Base-by-base conservation (phyloP, 2,329 filamentous ascomycete species). In the Annulohypoxylon truncatum region DNA sequence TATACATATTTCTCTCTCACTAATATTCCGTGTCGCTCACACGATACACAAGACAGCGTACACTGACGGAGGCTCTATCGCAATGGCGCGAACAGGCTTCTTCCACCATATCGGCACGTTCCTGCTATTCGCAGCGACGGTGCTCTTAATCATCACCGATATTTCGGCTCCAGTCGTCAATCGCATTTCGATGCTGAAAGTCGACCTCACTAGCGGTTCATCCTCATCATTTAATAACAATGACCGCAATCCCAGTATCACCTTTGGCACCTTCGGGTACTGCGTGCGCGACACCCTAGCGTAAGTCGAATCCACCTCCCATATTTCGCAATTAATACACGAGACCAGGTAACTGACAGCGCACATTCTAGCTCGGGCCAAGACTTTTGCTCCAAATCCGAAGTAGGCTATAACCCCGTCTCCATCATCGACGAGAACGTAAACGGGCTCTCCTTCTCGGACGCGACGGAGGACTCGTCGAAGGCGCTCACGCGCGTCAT, bases 201-300 rank as follows among this genome's bases (percentile, higher is more conserved):
- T 84, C 33, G 76, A 75, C 26, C 74, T 77, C 26, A 79, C 80
- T 69, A 64, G 69, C 10, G 73, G 74, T 38, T 7, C 35, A 64
- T 38, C 46, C 12, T 56, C 53, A 38, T 38, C 35, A 38, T 38
- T 38, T n/a, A 38, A 15, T 15, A 38, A 38, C 10, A 9, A 24
- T 44, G 42, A 69, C 15, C 48, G 63, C 18, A 56, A 65, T 53
- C 73, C 77, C 62, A 61, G 65, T 72, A 56, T 77, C 8, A 75
- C 74, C 5, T 84, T 84, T 65, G 83, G 83, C 20, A 82, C 80
- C 4, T 84, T 83, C 66, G 83, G 83, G 6, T 81, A 80, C 70
- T 85, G 83, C 69, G 66, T 67, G 5, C 24, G 58, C 9, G 60
- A 72, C 40, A 52, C 61, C 8, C 28, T 28, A 3, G 15, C 60